phyloP scores from a whole-genome alignment of 305 asterid genomes.

The Andrographis paniculata region DNA sequence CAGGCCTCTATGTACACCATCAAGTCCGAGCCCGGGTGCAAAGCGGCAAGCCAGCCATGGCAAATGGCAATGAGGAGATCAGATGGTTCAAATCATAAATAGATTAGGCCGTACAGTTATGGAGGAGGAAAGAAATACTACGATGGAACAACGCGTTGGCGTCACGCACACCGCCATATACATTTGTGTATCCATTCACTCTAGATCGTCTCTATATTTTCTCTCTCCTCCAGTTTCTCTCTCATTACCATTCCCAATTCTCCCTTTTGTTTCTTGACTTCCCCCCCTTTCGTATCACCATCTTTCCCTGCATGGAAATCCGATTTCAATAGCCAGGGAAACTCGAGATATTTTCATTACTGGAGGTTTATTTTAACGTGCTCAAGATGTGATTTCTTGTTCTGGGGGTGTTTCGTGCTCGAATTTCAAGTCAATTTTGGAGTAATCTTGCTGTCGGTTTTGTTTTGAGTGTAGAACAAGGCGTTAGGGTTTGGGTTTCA shows the following conservation, averaged over 20 bases:
- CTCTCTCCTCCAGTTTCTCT: constrained; percentile 7
- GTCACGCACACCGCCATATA: neutral
- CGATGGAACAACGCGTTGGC: too few relatives aligned
- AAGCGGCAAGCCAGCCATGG: too few relatives aligned
- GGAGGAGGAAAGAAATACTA: too few relatives aligned
- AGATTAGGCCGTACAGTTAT: too few relatives aligned
- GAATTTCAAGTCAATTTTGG: constrained; percentile 14
- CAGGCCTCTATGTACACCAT: too few relatives aligned
- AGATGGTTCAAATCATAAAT: too few relatives aligned
- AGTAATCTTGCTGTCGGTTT: constrained; percentile 1
- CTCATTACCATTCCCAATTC: constrained; percentile 17
- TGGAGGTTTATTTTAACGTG: constrained; percentile 2
- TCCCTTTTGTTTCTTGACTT: constrained; percentile 5
- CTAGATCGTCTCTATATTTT: neutral
- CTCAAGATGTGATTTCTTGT: constrained; percentile 30
- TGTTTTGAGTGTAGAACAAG: neutral
- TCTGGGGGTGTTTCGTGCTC: constrained; percentile 14
- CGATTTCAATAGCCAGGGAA: constrained; percentile 34
- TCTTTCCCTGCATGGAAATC: constrained; percentile 32
- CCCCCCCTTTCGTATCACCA: constrained; percentile 22
- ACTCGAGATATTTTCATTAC: neutral
- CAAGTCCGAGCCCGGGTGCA: too few relatives aligned
- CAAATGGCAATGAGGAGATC: too few relatives aligned
- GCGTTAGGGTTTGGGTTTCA: constrained; percentile 41
- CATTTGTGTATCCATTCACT: neutral